phyloP scores from a whole-genome alignment of 2,329 filamentous ascomycete genomes.

The Periglandula ipomoeae region DNA sequence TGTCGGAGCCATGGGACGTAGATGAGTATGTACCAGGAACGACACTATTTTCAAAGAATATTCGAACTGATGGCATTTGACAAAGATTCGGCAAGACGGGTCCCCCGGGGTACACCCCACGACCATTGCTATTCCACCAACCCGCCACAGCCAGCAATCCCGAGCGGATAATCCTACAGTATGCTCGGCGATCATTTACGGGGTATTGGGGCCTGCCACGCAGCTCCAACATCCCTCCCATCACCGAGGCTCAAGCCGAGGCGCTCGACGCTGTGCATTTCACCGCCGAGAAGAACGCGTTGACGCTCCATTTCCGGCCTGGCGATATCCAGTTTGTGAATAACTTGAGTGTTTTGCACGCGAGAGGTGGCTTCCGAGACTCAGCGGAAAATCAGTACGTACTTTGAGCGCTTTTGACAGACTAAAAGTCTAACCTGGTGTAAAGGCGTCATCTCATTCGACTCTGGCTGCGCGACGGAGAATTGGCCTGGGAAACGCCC shows the following conservation, averaged over 20 bases:
- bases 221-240: constrained; percentile 43
- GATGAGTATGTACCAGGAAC: constrained; percentile 35
- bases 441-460: constrained; percentile 36
- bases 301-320: constrained; percentile 35
- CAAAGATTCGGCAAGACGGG: constrained; percentile 42
- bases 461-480: constrained; percentile 40
- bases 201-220: constrained; percentile 47
- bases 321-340: constrained; percentile 48
- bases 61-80: too few species aligned
- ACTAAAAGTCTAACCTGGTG: constrained; percentile 9
- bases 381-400: constrained; percentile 34
- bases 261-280: constrained; percentile 43
- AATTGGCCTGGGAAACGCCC: constrained; percentile 40
- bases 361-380: constrained; percentile 39
- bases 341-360: constrained; percentile 45
- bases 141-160: constrained; percentile 33
- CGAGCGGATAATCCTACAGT: constrained; percentile 50
- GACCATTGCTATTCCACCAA: constrained; percentile 49
- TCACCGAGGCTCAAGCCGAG: constrained; percentile 43
- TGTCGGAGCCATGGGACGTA: constrained; percentile 39
- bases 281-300: constrained; percentile 35
- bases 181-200: constrained; percentile 49
- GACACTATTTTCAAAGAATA: too few species aligned
- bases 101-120: constrained; percentile 27
- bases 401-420: too few species aligned